A percentile compares a stretch with the other conserved stretches of the same genome.
Conservation (phyloP, 176 grass and related monocot species). For the Tillandsia leiboldiana region DNA sequence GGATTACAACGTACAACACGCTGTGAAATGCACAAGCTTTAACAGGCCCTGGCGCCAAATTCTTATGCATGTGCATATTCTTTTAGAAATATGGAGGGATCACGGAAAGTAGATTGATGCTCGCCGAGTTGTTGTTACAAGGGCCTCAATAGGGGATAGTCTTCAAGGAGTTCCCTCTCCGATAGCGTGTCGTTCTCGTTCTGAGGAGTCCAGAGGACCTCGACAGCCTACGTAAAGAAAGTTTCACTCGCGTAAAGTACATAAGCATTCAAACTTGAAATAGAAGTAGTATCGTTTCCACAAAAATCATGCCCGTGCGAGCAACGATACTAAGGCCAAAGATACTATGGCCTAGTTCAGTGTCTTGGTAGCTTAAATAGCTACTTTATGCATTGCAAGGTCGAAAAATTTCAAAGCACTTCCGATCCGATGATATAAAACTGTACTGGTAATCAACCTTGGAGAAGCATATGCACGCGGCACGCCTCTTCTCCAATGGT, state of each 20-base stretch:
- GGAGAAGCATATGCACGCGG: no score
- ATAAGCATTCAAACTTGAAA: background rate
- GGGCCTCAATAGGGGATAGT: conserved; percentile 78
- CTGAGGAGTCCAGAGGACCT: conserved; percentile 94
- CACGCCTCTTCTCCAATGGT: no score
- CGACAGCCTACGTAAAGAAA: conserved; percentile 51
- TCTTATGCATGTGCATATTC: background rate
- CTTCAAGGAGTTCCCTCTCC: conserved; percentile 81
- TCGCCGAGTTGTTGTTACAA: conserved; percentile 9
- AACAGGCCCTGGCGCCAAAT: no score
- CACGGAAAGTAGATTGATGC: background rate
- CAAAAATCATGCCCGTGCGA: background rate
- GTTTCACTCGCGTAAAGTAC: background rate
- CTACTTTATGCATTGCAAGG: no score
- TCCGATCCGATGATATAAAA: no score
- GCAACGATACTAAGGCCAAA: no score
- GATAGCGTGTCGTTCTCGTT: conserved; percentile 85
- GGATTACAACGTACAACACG: no score
- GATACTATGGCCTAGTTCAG: no score
- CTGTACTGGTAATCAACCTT: no score
- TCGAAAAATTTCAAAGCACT: no score
- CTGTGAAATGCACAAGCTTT: no score
- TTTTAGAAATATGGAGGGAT: background rate
- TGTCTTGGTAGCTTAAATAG: no score
- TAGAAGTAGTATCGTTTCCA: background rate